Evolutionary conservation across 768 basidiomycete species (phyloP).

Genomic region (Tricholomella constricta): DNA sequence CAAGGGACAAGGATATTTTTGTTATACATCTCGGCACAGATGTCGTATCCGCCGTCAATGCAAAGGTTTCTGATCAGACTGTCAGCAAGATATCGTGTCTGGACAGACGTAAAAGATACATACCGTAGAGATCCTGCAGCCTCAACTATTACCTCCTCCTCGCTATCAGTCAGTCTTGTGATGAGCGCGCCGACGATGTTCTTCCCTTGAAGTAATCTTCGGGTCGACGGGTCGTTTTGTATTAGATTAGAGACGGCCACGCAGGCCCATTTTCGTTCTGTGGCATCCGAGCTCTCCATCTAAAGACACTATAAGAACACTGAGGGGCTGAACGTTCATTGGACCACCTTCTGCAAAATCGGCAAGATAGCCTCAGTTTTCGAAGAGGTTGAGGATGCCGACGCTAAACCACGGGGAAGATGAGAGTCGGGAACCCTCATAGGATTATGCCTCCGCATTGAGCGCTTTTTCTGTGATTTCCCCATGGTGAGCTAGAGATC

Average conservation of each 20-base stretch:
- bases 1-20: slow-evolving; percentile 86
- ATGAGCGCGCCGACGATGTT: slow-evolving; percentile 88
- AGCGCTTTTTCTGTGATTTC: slow-evolving; percentile 87
- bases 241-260: slow-evolving; percentile 95
- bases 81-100: neutral
- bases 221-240: slow-evolving; percentile 91
- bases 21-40: slow-evolving; percentile 97
- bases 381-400: slow-evolving; percentile 70
- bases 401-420: slow-evolving; percentile 77
- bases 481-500: slow-evolving; percentile 61
- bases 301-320: slow-evolving; percentile 27
- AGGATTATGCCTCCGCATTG: slow-evolving; percentile 89
- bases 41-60: slow-evolving; percentile 93
- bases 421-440: slow-evolving; percentile 93
- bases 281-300: slow-evolving; percentile 76
- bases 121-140: slow-evolving; percentile 87
- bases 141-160: slow-evolving; percentile 90
- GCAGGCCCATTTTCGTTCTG: slow-evolving; percentile 94
- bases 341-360: slow-evolving; percentile 81
- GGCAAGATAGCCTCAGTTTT: slow-evolving; percentile 83
- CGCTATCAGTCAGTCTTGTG: slow-evolving; percentile 82
- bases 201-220: slow-evolving; percentile 86
- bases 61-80: slow-evolving; percentile 72
- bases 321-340: neutral
- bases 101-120: slow-evolving; percentile 21